These are phyloP conservation scores for Tuber umbilicatum DNA, from an alignment of 495 filamentous ascomycete species.

Conservation along the genomic window DNA sequence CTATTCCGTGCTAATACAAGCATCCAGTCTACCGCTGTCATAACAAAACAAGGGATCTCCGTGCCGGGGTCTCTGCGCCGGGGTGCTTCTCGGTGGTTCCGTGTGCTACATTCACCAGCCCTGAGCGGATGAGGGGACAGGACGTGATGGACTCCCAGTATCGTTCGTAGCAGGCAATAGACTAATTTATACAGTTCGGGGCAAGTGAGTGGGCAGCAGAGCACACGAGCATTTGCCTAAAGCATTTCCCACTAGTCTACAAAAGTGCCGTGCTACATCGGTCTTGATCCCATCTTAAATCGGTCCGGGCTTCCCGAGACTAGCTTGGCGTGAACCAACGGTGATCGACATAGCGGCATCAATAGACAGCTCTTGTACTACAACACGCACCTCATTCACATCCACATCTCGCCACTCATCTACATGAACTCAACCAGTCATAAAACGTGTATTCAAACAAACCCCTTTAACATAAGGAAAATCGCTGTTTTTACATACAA, in stretches of 20 bases:
- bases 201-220: background rate
- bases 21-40: too few species aligned
- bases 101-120: too few species aligned
- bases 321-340: background rate
- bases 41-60: too few species aligned
- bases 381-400: background rate
- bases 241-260: background rate
- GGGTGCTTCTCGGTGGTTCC: too few species aligned
- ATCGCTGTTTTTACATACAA: constrained; percentile 3
- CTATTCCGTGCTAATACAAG: too few species aligned
- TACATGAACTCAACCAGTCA: background rate
- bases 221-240: background rate
- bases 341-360: background rate
- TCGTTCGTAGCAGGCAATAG: too few species aligned
- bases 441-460: constrained; percentile 6
- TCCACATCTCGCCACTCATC: background rate
- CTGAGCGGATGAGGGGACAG: too few species aligned
- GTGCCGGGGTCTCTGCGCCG: too few species aligned
- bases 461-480: background rate
- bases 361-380: background rate
- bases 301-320: background rate
- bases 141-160: too few species aligned
- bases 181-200: background rate
- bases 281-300: background rate
- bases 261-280: background rate